phyloP scores from a whole-genome alignment of 176 grass and related monocot species.

The Carex cristatella region DNA sequence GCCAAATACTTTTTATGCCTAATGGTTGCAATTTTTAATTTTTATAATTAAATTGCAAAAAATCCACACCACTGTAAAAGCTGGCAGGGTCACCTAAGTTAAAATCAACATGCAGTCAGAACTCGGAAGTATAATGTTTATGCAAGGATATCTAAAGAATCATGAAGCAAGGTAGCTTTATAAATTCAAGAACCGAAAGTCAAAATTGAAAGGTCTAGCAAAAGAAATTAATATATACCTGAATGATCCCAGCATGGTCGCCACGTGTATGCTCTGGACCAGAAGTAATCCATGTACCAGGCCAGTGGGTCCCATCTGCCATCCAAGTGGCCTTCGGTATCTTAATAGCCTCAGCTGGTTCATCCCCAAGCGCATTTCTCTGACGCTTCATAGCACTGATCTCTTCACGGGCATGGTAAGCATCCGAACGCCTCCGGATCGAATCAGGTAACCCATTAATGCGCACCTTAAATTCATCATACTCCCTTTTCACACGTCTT shows the following conservation, averaged over 20 bases:
- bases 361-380: constrained; percentile 58
- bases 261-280: constrained; percentile 64
- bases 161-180: not conserved
- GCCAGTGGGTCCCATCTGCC: constrained; percentile 97
- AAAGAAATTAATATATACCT: constrained; percentile 35
- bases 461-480: constrained; percentile 94
- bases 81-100: not conserved
- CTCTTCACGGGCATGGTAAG: constrained; percentile 93
- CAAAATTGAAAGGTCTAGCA: not conserved
- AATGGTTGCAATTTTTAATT: not conserved
- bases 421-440: constrained; percentile 74
- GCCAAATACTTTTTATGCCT: not conserved
- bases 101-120: not conserved
- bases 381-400: constrained; percentile 94
- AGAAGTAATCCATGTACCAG: constrained; percentile 81
- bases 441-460: constrained; percentile 77
- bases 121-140: too few relatives aligned
- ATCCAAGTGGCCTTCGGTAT: constrained; percentile 97
- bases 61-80: not conserved
- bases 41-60: not conserved
- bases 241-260: constrained; percentile 98
- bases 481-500: constrained; percentile 87
- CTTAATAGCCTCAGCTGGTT: constrained; percentile 56
- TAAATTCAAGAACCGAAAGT: not conserved
- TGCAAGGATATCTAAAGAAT: not conserved